These are phyloP conservation scores for Saccharomycopsis hybrid DNA, from an alignment of 1,139 yeast genomes.

Conservation along the genomic window DNA sequence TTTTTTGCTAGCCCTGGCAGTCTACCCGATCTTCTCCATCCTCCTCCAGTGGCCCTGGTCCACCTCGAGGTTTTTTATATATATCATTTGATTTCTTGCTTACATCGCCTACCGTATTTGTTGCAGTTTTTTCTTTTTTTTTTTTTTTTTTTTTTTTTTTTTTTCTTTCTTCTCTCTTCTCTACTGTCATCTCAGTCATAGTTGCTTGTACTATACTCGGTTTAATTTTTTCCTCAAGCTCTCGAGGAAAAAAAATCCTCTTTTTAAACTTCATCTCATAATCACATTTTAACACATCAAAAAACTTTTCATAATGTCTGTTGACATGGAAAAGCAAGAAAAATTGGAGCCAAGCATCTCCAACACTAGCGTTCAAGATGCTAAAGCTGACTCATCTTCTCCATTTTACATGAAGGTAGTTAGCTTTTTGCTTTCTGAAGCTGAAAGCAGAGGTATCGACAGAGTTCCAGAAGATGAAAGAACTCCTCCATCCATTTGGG, in stretches of 20 bases:
- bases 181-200: background rate
- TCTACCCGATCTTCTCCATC: background rate
- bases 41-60: background rate
- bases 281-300: too few species aligned
- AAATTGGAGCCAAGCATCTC: conserved; percentile 17
- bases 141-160: background rate
- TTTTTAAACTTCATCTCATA: too few species aligned
- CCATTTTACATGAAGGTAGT: conserved; percentile 17
- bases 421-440: conserved; percentile 11
- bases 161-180: background rate
- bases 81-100: background rate
- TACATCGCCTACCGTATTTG: background rate
- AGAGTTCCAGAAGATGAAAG: conserved; percentile 40
- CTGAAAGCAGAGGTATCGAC: conserved; percentile 42
- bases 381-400: conserved; percentile 1
- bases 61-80: background rate
- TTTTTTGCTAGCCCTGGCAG: too few species aligned
- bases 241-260: too few species aligned
- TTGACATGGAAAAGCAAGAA: conserved; percentile 20
- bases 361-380: conserved; percentile 19
- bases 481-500: conserved; percentile 52
- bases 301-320: background rate
- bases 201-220: too few species aligned
- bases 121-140: background rate
- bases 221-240: too few species aligned